Evolutionary conservation across 1,139 yeast genomes (phyloP).

Genomic region (Geotrichum cucujoidarum): DNA sequence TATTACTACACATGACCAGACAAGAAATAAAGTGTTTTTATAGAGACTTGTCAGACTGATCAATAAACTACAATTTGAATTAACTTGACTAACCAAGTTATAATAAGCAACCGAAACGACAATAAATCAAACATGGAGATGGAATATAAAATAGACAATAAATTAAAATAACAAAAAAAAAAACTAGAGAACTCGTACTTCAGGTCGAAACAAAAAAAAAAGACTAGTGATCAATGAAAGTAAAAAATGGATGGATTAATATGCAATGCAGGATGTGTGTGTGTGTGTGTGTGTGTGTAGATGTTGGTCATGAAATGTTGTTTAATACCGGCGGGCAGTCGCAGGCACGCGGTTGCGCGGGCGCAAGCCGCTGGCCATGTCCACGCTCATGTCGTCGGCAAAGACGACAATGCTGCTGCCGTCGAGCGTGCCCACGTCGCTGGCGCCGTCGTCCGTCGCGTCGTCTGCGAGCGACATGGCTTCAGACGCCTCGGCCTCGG

Average conservation of each 20-base stretch:
- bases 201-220: too few relatives aligned
- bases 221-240: too few relatives aligned
- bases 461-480: background rate
- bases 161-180: background rate
- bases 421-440: conserved; percentile 8
- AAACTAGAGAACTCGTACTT: too few relatives aligned
- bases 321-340: too few relatives aligned
- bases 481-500: background rate
- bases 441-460: background rate
- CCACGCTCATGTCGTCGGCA: background rate
- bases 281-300: too few relatives aligned
- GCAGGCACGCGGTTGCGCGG: too few relatives aligned
- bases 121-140: background rate
- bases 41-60: background rate
- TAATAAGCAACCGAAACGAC: too few relatives aligned
- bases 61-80: too few relatives aligned
- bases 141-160: background rate
- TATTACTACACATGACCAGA: background rate
- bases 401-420: conserved; percentile 3
- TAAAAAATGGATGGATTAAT: too few relatives aligned
- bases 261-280: too few relatives aligned
- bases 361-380: background rate
- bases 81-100: too few relatives aligned
- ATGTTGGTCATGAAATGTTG: too few relatives aligned
- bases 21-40: background rate